These are phyloP conservation scores for Populus hybrid DNA, from an alignment of 441 rosid genomes.

Conservation along the genomic window DNA sequence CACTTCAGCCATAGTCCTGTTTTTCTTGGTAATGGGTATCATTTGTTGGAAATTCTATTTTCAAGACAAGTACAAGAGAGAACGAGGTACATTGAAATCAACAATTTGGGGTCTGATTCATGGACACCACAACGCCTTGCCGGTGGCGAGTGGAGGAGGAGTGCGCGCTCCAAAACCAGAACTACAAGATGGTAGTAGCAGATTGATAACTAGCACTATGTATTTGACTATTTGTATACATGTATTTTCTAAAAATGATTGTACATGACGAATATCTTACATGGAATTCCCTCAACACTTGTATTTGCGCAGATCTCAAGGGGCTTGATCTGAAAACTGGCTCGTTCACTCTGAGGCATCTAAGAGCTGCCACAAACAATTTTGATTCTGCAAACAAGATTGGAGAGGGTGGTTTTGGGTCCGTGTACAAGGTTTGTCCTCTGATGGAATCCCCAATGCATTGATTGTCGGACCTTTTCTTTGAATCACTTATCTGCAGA, in stretches of 20 bases:
- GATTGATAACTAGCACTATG: no score
- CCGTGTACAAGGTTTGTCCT: constrained; percentile 63
- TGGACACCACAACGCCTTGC: no score
- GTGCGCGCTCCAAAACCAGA: no score
- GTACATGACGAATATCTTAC: no score
- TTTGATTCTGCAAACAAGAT: constrained; percentile 62
- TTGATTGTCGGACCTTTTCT: not conserved
- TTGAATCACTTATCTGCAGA: not conserved
- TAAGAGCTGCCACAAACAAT: constrained; percentile 54
- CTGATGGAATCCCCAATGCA: not conserved
- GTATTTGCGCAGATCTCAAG: constrained; percentile 5
- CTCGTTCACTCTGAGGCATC: not conserved
- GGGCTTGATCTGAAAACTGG: constrained; percentile 21
- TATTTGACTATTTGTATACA: no score
- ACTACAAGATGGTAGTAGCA: no score
- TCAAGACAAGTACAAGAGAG: constrained; percentile 16
- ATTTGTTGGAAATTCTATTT: constrained; percentile 42
- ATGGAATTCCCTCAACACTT: not conserved
- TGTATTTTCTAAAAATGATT: no score
- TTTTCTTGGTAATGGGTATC: constrained; percentile 34
- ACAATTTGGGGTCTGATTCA: not conserved
- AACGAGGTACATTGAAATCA: constrained; percentile 29
- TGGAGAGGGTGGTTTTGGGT: constrained; percentile 88
- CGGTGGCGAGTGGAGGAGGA: no score
- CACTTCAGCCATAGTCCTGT: constrained; percentile 25